Base-by-base conservation (phyloP, 192 early-diverging fungal species). In the Phlyctochytrium arcticum region DNA sequence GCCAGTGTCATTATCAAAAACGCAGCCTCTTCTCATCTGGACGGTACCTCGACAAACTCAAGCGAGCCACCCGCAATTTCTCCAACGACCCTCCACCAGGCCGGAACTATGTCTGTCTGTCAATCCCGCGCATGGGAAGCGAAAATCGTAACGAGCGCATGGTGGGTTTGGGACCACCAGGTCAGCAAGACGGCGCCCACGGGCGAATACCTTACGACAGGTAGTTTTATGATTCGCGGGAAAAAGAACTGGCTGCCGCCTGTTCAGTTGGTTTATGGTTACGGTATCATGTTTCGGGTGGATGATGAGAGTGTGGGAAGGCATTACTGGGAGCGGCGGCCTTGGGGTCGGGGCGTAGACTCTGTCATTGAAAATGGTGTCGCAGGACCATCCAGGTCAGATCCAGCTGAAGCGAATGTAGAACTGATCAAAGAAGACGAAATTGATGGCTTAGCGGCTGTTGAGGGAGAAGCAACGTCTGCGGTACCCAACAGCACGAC, bases 71-170 rank as follows among this genome's bases (percentile, higher is more conserved):
- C 31, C 0, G 24, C 33, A 7, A 87, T 96, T 30, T 93, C 95
- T 30, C 93, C 92, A 1, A 88, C 85, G 27, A 97, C 95, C 9
- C 78, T 97, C 51, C 89, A 88, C 64, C 96, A 99, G 76, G 96
- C 96, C 4, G 94, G 91, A 10, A 85, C 92, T 30, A 95, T 98
- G 94, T 90, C 91, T 37, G 89, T 99, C 2, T 94, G 92, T 53
- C 86, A 92, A 70, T 93, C 91, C 30, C 87, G 88, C 24, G 96
- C 96, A 8, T 99, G 96, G 96, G 96, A 99, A 49, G 85, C 92
- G 24, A 99, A 99, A 69, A 91, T 96, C 64, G 85, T 98, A 15
- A 95, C 91, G 5, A 86, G 85, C 26, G 93, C 95, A 0, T 99
- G 90, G 84, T 99, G 96, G 95, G 95, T 98, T 6, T 68, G 85